Percentiles rank a stretch among this genome's conserved stretches.
Evolutionary conservation across 2,329 filamentous ascomycete genomes (phyloP).

Genomic region (Seiridium unicorne): DNA sequence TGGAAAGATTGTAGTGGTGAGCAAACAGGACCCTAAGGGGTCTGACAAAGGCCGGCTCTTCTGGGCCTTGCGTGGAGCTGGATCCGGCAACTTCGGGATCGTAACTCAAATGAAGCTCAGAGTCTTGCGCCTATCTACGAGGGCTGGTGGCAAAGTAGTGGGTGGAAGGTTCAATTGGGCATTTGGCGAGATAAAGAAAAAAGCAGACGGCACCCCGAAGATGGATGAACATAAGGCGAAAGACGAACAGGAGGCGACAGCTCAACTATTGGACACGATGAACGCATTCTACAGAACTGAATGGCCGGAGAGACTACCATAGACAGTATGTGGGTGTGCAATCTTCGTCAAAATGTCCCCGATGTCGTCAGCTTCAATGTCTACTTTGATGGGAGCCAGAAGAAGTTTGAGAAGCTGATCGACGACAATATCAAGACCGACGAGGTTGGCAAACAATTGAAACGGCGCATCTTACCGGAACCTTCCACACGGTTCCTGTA

Average conservation of each 20-base stretch:
- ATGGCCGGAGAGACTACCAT: constrained; percentile 28
- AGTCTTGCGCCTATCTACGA: constrained; percentile 13
- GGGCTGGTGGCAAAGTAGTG: constrained; percentile 13
- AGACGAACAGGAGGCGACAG: neutral
- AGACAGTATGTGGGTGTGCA: constrained; percentile 20
- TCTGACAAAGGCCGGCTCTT: constrained; percentile 28
- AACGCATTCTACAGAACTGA: constrained; percentile 19
- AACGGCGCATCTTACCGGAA: constrained; percentile 15
- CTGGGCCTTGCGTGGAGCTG: constrained; percentile 38
- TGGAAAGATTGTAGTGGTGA: constrained; percentile 18
- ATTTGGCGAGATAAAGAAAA: neutral
- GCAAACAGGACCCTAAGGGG: constrained; percentile 12
- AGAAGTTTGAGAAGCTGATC: neutral
- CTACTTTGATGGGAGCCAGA: constrained; percentile 16
- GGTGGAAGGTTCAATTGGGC: constrained; percentile 24
- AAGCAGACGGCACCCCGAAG: too few species aligned
- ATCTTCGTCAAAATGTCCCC: neutral
- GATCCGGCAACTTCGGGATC: constrained; percentile 39
- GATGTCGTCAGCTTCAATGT: constrained; percentile 13
- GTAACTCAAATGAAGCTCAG: constrained; percentile 28
- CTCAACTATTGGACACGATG: constrained; percentile 22
- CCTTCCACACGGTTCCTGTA: constrained; percentile 24
- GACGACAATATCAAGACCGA: constrained; percentile 9
- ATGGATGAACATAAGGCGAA: too few species aligned
- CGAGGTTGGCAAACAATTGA: constrained; percentile 18